These are phyloP conservation scores for Pestalotiopsis sp. DNA, from an alignment of 2,329 filamentous ascomycete species.

Conservation along the genomic window DNA sequence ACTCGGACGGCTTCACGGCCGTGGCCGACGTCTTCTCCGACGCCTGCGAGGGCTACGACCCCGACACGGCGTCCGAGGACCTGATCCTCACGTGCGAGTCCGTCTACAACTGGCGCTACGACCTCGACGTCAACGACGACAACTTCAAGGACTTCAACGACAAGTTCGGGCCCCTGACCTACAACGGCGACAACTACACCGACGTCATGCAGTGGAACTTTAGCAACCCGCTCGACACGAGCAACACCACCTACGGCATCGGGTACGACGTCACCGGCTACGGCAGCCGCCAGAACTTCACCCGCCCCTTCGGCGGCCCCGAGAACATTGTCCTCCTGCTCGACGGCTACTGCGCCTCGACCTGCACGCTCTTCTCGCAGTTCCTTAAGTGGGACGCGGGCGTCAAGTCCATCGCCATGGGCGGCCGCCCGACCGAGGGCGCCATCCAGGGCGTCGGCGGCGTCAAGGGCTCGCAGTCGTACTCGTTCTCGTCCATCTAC, in stretches of 20 bases:
- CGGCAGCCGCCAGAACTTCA: slow-evolving; percentile 46
- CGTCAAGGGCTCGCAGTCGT: slow-evolving; percentile 51
- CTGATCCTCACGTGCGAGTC: slow-evolving; percentile 47
- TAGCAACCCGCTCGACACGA: slow-evolving; percentile 41
- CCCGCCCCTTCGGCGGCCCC: slow-evolving; percentile 53
- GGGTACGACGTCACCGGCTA: slow-evolving; percentile 54
- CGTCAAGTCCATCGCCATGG: slow-evolving; percentile 57
- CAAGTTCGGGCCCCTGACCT: slow-evolving; percentile 43
- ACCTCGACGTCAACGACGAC: slow-evolving; percentile 48
- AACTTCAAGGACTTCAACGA: slow-evolving; percentile 52
- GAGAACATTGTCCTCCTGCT: slow-evolving; percentile 63
- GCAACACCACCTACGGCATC: slow-evolving; percentile 42
- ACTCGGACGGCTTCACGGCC: slow-evolving; percentile 40
- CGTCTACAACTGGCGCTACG: slow-evolving; percentile 53
- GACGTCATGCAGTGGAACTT: slow-evolving; percentile 54
- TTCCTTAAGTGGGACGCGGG: slow-evolving; percentile 54
- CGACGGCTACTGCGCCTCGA: slow-evolving; percentile 61
- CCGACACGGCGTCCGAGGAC: slow-evolving; percentile 26
- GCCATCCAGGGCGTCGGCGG: slow-evolving; percentile 58
- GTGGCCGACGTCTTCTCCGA: slow-evolving; percentile 30
- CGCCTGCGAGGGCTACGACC: slow-evolving; percentile 28
- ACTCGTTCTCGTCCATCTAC: slow-evolving; percentile 33
- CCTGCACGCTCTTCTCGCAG: slow-evolving; percentile 59
- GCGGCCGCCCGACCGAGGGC: slow-evolving; percentile 48
- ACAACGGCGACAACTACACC: slow-evolving; percentile 57